Base-by-base conservation (phyloP, 352 stramenopile species). In the Phytophthora syringae region DNA sequence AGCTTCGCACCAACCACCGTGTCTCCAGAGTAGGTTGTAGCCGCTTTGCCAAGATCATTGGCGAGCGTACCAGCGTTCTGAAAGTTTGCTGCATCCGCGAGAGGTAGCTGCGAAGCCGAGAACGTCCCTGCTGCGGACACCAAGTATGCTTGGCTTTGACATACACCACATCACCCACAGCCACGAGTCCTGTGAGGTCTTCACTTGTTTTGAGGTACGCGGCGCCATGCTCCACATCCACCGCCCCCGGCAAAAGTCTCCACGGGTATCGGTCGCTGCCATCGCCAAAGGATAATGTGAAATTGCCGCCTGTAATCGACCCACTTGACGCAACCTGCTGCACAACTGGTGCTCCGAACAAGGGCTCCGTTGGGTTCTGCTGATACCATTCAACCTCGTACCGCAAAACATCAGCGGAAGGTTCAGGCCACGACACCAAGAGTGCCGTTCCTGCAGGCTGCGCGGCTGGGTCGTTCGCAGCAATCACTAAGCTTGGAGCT, bases 171-270 rank as follows among this genome's bases (percentile, higher is more conserved):
- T 98, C 95, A 6, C 93, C 94, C 18, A 74, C 79, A 13, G 82
- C 59, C 12, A 98, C 59, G 24, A 91, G 64, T n/a, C 89, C 80
- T 21, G 94, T 97, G 24, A 98, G 73, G 60, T 98, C 95, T 2
- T 70, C 50, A 10, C 89, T 86, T 1, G 91, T 98, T n/a, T 86
- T 82, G 9, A 98, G 49, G 30, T 79, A 93, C 1, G 65, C 32
- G 21, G 85, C 70, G 6, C 78, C 70, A 7, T 90, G 54, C 0
- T 93, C 79, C 21, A 85, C 83, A 45, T 72, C 74, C 5, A 89
- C 63, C 0, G 73, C 76, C 10, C 85, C 87, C 2, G 85, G 85
- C 6, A 95, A 64, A 25, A 61, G 43, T 16, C 66, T 67, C 32
- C 72, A 82, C 9, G 77, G 60, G 60, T 80, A 80, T 18, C 66